Evolutionary conservation across 768 basidiomycete species (phyloP), one percentile per base, ranked within the genome.

Genomic region (Rhizopogon sp.): DNA sequence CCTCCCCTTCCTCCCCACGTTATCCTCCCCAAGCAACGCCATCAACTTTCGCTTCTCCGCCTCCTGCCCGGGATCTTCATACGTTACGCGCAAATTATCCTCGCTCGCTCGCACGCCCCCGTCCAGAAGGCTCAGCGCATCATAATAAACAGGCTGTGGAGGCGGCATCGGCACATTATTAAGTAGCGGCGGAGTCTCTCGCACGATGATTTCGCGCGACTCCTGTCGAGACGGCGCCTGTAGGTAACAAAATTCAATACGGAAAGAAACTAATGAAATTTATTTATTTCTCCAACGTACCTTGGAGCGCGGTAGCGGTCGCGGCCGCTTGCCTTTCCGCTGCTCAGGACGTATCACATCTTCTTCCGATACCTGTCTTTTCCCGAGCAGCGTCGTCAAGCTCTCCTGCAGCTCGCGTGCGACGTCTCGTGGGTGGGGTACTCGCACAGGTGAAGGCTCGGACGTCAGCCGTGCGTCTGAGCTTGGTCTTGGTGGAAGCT

Each of bases 361-460:
- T 3, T 75, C 74, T 10, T 76, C 77, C 3, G 72, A 70, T 0
- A 76, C 69, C 9, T 76, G 74, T 8, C 88, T 77, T 66, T 92
- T 91, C 8, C 88, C 88, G 14, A 91, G 72, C 53, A 90, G 67
- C 20, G 80, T 79, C 5, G 82, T 81, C 47, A 90, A 80, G 56
- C 81, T 86, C 59, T 88, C 84, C 58, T 87, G 80, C 20, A 90
- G 71, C 16, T 79, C 85, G 60, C 74, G 79, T n/a, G 83, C 73
- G 25, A 75, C 75, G 47, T 78, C 74, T 46, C 73, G 70, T 45
- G 76, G 74, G 31, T 81, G 74, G 51, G 60, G 63, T 25, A 75
- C 69, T 41, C 74, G 78, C 0, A 53, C 51, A 5, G 70, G 60
- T 1, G 71, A 67, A 4, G 67, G 40, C 39, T 66, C 58, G 10